Conservation (phyloP, 768 basidiomycete species). For the Pleurotus pulmonarius region DNA sequence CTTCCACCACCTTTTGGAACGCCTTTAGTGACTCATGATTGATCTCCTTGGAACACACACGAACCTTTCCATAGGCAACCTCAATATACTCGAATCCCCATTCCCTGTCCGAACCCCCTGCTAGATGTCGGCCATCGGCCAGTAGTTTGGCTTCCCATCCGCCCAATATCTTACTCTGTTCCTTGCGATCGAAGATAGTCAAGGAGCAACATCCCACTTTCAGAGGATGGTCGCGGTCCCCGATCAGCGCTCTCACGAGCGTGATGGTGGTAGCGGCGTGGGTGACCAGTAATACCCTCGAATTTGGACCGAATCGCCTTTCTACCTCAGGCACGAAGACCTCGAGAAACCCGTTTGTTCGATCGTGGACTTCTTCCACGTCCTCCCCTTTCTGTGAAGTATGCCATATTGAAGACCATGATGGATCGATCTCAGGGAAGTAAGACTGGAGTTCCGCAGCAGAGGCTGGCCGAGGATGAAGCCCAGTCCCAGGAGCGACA, state of each 20-base stretch:
- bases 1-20: constrained; percentile 55
- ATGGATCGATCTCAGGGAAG: constrained; percentile 62
- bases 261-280: constrained; percentile 77
- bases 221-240: constrained; percentile 47
- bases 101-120: constrained; percentile 56
- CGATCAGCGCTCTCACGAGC: constrained; percentile 55
- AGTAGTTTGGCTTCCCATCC: constrained; percentile 44
- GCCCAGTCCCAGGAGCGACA: constrained; percentile 58
- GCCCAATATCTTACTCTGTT: constrained; percentile 25
- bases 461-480: constrained; percentile 70
- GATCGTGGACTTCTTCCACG: constrained; percentile 56
- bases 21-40: constrained; percentile 1
- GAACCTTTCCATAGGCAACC: constrained; percentile 57
- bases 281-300: constrained; percentile 57
- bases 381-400: constrained; percentile 74
- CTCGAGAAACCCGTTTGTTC: constrained; percentile 47
- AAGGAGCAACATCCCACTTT: constrained; percentile 77
- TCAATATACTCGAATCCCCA: constrained; percentile 82
- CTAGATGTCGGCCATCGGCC: constrained; percentile 56
- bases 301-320: constrained; percentile 37
- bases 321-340: constrained; percentile 51
- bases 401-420: constrained; percentile 63
- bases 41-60: constrained; percentile 12
- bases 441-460: constrained; percentile 49
- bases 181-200: constrained; percentile 45